phyloP scores from a whole-genome alignment of 192 early-diverging fungal genomes.

The Umbelopsis sp. region DNA sequence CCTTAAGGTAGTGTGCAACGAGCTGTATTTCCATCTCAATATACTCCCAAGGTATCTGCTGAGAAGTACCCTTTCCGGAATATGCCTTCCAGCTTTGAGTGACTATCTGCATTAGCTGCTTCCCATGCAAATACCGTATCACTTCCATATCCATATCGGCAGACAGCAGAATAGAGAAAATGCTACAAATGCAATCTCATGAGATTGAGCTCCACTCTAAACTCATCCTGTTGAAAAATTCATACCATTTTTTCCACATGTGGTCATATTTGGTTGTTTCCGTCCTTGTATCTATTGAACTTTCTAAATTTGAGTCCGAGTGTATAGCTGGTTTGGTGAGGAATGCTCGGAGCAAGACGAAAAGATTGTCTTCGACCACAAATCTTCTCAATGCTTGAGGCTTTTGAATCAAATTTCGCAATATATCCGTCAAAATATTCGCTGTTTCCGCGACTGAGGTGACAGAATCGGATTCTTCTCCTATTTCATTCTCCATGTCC shows the following conservation, averaged over 20 bases:
- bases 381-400: slow-evolving; percentile 31
- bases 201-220: slow-evolving; percentile 21
- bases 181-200: slow-evolving; percentile 19
- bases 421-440: slow-evolving; percentile 34
- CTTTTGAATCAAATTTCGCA: slow-evolving; percentile 37
- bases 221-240: neutral
- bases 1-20: neutral
- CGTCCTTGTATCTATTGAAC: neutral
- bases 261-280: slow-evolving; percentile 12
- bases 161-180: slow-evolving; percentile 17
- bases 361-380: slow-evolving; percentile 42
- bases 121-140: slow-evolving; percentile 28
- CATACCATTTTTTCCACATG: slow-evolving; percentile 41
- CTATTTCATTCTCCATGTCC: neutral
- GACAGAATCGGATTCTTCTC: neutral
- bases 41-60: neutral
- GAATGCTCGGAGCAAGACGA: slow-evolving; percentile 37
- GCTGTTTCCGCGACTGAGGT: slow-evolving; percentile 27
- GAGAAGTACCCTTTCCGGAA: neutral
- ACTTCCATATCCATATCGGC: slow-evolving; percentile 24
- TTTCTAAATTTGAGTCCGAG: neutral
- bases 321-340: slow-evolving; percentile 19
- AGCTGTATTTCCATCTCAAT: neutral
- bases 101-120: slow-evolving; percentile 19
- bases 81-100: slow-evolving; percentile 12